Conservation (phyloP, 2,329 filamentous ascomycete species). For the Fusarium xyrophilum region DNA sequence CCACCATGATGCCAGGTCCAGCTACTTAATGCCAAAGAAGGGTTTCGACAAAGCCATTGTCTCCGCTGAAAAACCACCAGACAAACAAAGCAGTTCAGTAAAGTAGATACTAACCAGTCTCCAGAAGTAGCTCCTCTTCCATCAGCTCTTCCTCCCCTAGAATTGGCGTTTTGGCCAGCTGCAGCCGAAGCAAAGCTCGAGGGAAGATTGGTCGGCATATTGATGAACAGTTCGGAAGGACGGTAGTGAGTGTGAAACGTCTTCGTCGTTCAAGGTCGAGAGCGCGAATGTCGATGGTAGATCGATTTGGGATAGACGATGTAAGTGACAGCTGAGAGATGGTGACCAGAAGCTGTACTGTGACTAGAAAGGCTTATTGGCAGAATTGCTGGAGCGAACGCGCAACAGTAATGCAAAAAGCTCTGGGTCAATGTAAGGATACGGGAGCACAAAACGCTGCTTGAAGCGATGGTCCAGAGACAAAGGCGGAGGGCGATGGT, state of each 20-base stretch:
- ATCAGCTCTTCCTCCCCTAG: conserved; percentile 65
- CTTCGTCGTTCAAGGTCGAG: conserved; percentile 33
- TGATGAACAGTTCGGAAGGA: conserved; percentile 39
- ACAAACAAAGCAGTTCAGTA: conserved; percentile 15
- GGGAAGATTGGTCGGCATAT: conserved; percentile 76
- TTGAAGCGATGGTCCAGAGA: conserved; percentile 30
- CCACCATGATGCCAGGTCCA: conserved; percentile 14
- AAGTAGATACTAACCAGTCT: conserved; percentile 70
- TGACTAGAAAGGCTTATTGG: conserved; percentile 26
- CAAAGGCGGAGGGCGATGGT: conserved; percentile 29
- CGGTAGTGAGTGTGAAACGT: conserved; percentile 25
- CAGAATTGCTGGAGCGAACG: conserved; percentile 21
- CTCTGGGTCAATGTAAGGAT: conserved; percentile 26
- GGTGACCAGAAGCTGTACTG: conserved; percentile 23
- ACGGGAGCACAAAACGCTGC: conserved; percentile 39
- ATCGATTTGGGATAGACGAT: conserved; percentile 18
- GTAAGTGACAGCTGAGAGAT: conserved; percentile 18
- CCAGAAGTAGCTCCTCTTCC: conserved; percentile 64
- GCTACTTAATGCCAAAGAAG: not conserved
- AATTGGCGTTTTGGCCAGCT: conserved; percentile 72
- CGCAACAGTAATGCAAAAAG: conserved; percentile 24
- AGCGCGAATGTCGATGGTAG: conserved; percentile 30
- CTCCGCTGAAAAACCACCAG: not conserved
- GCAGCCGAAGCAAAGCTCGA: conserved; percentile 86
- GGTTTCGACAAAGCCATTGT: not conserved